phyloP scores from a whole-genome alignment of 805 yeast genomes.

The Nakazawaea populi region DNA sequence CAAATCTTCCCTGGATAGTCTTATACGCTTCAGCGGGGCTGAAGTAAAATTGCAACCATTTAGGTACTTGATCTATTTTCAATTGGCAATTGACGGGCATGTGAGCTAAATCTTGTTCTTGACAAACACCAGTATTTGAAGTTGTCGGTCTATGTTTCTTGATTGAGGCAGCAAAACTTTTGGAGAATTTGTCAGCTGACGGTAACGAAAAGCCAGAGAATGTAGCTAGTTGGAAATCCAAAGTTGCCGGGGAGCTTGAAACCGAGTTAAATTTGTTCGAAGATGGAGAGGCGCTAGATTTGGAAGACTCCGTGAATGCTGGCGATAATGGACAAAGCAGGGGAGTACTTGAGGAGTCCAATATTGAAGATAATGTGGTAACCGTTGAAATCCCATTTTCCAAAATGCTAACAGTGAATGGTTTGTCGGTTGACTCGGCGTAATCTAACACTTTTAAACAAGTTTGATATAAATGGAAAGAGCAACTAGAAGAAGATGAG shows the following conservation, averaged over 20 bases:
- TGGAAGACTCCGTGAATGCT: constrained; percentile 1
- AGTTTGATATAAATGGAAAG: constrained; percentile 26
- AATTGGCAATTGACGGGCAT: constrained; percentile 13
- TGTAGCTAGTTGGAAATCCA: constrained; percentile 4
- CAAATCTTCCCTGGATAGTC: constrained; percentile 26
- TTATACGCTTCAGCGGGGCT: constrained; percentile 18
- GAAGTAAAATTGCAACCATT: constrained; percentile 10
- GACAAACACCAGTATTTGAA: neutral
- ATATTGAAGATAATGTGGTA: neutral
- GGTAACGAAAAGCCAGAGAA: constrained; percentile 39
- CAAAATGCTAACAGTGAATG: neutral
- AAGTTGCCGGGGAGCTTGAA: constrained; percentile 5
- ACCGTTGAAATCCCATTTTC: constrained; percentile 5
- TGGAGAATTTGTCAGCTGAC: constrained; percentile 28
- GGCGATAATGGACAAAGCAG: constrained; percentile 5
- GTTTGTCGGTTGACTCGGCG: neutral
- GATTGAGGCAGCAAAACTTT: constrained; percentile 22
- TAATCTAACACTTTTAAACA: constrained; percentile 8
- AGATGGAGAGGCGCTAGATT: constrained; percentile 2
- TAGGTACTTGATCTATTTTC: constrained; percentile 4
- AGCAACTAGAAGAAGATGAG: constrained; percentile 18
- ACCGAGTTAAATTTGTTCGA: neutral
- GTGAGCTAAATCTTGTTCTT: neutral
- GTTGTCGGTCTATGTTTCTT: constrained; percentile 9
- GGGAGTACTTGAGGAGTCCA: neutral